These are phyloP conservation scores for Candida easanensis DNA, from an alignment of 805 yeast species.

Conservation along the genomic window DNA sequence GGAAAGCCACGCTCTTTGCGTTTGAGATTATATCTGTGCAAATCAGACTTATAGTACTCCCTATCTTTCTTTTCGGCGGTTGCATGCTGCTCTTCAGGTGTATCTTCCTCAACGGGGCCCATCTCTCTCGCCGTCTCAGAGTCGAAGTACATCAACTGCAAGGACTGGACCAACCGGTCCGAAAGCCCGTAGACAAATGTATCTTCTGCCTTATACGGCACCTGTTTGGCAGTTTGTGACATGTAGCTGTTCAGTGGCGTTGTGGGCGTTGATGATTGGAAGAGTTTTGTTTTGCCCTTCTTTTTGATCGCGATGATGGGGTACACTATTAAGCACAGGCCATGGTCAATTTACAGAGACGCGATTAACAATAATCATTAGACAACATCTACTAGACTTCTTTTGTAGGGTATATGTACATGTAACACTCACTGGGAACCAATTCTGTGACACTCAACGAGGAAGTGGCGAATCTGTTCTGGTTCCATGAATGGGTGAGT, in stretches of 20 bases:
- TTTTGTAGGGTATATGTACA: too few species aligned
- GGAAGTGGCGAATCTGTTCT: slow-evolving; percentile 78
- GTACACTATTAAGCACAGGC: too few species aligned
- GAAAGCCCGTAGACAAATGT: slow-evolving; percentile 50
- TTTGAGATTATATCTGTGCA: slow-evolving; percentile 58
- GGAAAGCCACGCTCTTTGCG: slow-evolving; percentile 44
- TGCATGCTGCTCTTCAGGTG: slow-evolving; percentile 17
- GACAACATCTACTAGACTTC: too few species aligned
- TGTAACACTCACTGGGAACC: slow-evolving; percentile 43
- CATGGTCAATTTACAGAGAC: too few species aligned
- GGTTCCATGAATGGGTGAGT: slow-evolving; percentile 98
- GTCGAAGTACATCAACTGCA: slow-evolving; percentile 56
- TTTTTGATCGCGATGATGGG: too few species aligned
- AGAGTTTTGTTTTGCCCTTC: too few species aligned
- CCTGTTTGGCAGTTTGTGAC: neutral
- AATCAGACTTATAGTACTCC: slow-evolving; percentile 55
- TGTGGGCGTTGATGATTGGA: neutral
- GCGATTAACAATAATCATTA: too few species aligned
- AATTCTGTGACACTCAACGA: slow-evolving; percentile 81
- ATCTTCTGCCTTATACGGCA: slow-evolving; percentile 28
- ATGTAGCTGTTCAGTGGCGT: neutral
- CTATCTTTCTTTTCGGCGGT: slow-evolving; percentile 21
- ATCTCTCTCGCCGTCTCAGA: slow-evolving; percentile 40
- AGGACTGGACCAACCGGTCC: slow-evolving; percentile 37
- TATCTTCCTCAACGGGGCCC: slow-evolving; percentile 9